Percentiles rank a stretch among this genome's conserved stretches.
These are phyloP conservation scores for Lizonia empirigonia DNA, from an alignment of 2,329 filamentous ascomycete genomes.

Conservation along the genomic window DNA sequence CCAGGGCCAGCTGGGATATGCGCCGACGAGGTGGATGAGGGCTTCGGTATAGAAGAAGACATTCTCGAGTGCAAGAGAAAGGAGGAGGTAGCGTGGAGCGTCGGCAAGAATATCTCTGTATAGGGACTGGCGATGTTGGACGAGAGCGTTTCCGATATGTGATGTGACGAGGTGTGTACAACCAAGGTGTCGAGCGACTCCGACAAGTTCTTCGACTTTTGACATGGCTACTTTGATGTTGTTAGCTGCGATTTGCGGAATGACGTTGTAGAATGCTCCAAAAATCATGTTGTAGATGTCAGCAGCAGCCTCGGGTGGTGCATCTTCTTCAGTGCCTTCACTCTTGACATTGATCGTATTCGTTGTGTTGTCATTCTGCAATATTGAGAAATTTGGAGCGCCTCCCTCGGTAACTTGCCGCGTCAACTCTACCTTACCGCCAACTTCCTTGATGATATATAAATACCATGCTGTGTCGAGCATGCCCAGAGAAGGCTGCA, in stretches of 20 bases:
- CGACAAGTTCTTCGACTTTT: conserved; percentile 23
- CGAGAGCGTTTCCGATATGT: conserved; percentile 30
- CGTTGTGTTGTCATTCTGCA: too few species aligned
- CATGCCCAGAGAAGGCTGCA: too few species aligned
- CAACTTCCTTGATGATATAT: conserved; percentile 8
- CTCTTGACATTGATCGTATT: not conserved
- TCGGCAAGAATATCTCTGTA: conserved; percentile 39
- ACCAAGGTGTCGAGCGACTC: conserved; percentile 34
- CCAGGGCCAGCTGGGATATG: conserved; percentile 22
- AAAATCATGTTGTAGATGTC: conserved; percentile 28
- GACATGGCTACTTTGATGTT: conserved; percentile 28
- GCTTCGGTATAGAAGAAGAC: conserved; percentile 44
- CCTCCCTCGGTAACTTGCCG: not conserved
- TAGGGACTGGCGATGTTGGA: conserved; percentile 32
- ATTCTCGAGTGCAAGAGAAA: conserved; percentile 37
- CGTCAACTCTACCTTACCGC: not conserved
- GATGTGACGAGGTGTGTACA: conserved; percentile 25
- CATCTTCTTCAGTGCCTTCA: not conserved
- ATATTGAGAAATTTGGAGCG: too few species aligned
- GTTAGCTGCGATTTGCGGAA: not conserved
- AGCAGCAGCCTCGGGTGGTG: not conserved
- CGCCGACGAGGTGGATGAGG: conserved; percentile 46
- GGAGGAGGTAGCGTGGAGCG: conserved; percentile 39
- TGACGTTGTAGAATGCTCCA: conserved; percentile 32
- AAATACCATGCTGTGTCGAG: not conserved